Conservation (phyloP, 2,329 filamentous ascomycete genomes). For the Neonectria punicea region DNA sequence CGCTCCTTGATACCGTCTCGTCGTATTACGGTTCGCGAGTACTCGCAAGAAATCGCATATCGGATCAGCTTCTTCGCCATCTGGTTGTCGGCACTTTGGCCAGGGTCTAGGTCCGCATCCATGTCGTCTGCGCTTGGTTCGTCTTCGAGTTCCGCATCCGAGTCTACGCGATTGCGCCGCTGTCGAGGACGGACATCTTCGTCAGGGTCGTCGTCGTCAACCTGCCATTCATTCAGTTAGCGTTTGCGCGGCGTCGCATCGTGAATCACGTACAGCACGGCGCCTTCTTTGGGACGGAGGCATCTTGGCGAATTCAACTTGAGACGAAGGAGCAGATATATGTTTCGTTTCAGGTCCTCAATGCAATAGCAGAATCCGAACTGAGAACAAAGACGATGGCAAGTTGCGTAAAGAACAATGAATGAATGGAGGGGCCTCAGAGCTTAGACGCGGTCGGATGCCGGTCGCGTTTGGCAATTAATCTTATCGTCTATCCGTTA, state of each 20-base stretch:
- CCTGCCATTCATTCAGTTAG: constrained; percentile 24
- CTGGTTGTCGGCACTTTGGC: constrained; percentile 58
- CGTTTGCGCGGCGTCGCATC: neutral
- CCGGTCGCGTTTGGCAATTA: constrained; percentile 28
- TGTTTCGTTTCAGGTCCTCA: too few species aligned
- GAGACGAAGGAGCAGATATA: neutral
- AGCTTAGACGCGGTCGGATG: constrained; percentile 30
- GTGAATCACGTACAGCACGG: constrained; percentile 44
- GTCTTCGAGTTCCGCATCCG: constrained; percentile 46
- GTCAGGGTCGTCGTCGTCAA: constrained; percentile 47
- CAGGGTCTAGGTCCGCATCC: constrained; percentile 45
- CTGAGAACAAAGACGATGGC: neutral
- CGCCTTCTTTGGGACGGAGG: constrained; percentile 46
- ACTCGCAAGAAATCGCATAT: constrained; percentile 74
- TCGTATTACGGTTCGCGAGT: constrained; percentile 67
- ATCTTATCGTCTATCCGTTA: constrained; percentile 36
- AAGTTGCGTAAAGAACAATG: neutral
- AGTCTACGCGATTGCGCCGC: constrained; percentile 43
- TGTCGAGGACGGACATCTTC: constrained; percentile 47
- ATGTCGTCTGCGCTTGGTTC: constrained; percentile 53
- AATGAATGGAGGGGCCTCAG: neutral
- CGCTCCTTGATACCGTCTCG: constrained; percentile 72
- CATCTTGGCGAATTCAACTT: constrained; percentile 38
- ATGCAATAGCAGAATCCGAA: neutral
- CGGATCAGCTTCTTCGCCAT: constrained; percentile 75